Percentiles rank a stretch among this genome's conserved stretches.
These are phyloP conservation scores for Falciphora oryzae DNA, from an alignment of 2,329 filamentous ascomycete species.

Conservation along the genomic window DNA sequence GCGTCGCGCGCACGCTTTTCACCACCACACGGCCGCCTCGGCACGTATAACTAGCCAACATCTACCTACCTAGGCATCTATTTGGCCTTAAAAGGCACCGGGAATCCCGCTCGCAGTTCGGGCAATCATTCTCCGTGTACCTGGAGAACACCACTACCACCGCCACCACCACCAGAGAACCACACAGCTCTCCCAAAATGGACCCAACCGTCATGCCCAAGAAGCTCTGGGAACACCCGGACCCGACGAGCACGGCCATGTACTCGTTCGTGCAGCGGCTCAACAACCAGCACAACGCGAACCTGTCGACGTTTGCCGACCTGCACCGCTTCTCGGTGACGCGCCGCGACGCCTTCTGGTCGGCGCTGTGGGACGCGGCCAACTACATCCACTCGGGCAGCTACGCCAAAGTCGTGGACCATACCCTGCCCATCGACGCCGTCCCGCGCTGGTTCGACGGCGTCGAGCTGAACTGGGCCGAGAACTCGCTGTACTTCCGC, in stretches of 20 bases:
- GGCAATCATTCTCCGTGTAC: too few species aligned
- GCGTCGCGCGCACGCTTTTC: too few species aligned
- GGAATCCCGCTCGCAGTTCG: too few species aligned
- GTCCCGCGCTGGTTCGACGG: conserved; percentile 76
- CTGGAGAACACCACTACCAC: too few species aligned
- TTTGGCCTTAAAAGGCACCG: too few species aligned
- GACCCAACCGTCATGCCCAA: conserved; percentile 33
- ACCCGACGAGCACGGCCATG: conserved; percentile 57
- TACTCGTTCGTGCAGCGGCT: conserved; percentile 60
- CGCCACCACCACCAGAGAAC: too few species aligned
- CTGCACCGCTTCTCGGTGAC: conserved; percentile 65
- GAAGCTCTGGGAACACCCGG: conserved; percentile 64
- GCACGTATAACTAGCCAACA: too few species aligned
- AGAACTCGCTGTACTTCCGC: conserved; percentile 67
- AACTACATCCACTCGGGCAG: conserved; percentile 58
- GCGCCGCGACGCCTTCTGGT: conserved; percentile 59
- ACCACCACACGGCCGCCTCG: too few species aligned
- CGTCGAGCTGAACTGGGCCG: conserved; percentile 68
- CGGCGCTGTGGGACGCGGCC: conserved; percentile 53
- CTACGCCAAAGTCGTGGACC: conserved; percentile 58
- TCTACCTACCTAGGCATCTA: too few species aligned
- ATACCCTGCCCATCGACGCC: conserved; percentile 60
- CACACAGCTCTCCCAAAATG: not conserved
- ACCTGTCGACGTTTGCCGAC: conserved; percentile 62
- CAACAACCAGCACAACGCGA: conserved; percentile 51